phyloP scores from a whole-genome alignment of 108 stramenopile species.

The Epithemia pelagica region DNA sequence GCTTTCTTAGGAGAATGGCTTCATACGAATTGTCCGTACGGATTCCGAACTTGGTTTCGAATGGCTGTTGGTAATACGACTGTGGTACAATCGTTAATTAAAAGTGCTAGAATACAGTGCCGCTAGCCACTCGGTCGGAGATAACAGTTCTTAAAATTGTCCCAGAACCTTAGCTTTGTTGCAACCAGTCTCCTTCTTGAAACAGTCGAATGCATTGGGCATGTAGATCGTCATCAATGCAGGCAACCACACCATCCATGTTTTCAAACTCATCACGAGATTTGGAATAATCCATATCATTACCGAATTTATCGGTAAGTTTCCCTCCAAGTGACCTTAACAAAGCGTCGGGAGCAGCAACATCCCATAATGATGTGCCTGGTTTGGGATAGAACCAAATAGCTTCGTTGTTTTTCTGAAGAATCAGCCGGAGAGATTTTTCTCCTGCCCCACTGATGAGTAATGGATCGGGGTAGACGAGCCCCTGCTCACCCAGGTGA shows the following conservation, averaged over 20 bases:
- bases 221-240: conserved; percentile 36
- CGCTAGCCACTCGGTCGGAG: no score
- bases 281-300: conserved; percentile 48
- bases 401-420: conserved; percentile 35
- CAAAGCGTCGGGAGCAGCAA: conserved; percentile 55
- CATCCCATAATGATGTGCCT: conserved; percentile 62
- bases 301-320: conserved; percentile 47
- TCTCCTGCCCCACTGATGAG: conserved; percentile 46
- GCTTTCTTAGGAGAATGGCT: no score
- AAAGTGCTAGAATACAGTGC: no score
- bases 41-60: no score
- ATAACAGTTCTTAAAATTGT: no score
- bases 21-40: no score
- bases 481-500: conserved; percentile 27
- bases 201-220: conserved; percentile 37
- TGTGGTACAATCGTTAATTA: no score
- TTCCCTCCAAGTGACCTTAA: conserved; percentile 41
- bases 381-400: conserved; percentile 57
- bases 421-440: conserved; percentile 41
- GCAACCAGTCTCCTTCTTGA: conserved; percentile 31
- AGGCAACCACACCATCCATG: conserved; percentile 41
- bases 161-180: conserved; percentile 6
- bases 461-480: conserved; percentile 39
- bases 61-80: no score
- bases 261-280: conserved; percentile 42